phyloP scores from a whole-genome alignment of 2,329 filamentous ascomycete species.

The Ceratocystis cacaofunesta region DNA sequence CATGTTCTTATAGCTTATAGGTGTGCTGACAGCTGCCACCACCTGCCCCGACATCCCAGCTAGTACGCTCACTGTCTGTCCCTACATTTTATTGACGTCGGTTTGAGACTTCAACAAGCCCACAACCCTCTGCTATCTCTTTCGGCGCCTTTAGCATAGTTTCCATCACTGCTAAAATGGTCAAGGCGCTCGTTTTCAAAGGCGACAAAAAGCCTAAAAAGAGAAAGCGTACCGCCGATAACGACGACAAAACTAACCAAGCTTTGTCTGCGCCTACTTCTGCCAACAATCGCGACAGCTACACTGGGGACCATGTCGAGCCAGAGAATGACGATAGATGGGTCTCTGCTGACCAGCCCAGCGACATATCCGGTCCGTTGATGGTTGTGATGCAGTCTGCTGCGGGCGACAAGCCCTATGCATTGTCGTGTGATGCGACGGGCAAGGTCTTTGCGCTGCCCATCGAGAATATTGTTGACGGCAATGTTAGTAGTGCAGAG shows the following conservation, averaged over 20 bases:
- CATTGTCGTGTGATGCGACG: slow-evolving; percentile 70
- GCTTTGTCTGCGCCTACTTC: neutral
- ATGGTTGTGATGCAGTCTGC: slow-evolving; percentile 51
- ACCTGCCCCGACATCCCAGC: too few relatives aligned
- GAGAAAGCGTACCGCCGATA: slow-evolving; percentile 48
- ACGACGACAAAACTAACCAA: slow-evolving; percentile 17
- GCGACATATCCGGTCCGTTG: slow-evolving; percentile 67
- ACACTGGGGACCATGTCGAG: slow-evolving; percentile 19
- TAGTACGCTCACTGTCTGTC: too few relatives aligned
- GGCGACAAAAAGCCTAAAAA: slow-evolving; percentile 94
- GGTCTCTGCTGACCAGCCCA: slow-evolving; percentile 65
- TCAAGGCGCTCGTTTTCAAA: slow-evolving; percentile 87
- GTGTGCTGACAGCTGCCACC: too few relatives aligned
- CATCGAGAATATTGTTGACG: slow-evolving; percentile 80
- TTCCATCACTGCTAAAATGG: slow-evolving; percentile 38
- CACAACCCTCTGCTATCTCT: neutral
- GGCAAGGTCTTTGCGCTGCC: slow-evolving; percentile 72
- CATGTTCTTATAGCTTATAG: too few relatives aligned
- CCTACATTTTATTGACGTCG: neutral
- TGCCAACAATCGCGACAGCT: slow-evolving; percentile 14
- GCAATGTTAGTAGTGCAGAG: slow-evolving; percentile 69
- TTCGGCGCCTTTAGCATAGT: neutral
- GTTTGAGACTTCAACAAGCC: neutral
- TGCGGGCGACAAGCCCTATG: slow-evolving; percentile 56
- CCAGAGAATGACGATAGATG: slow-evolving; percentile 64